A percentile compares a stretch with the other conserved stretches of the same genome.
Conservation (phyloP, 2,329 filamentous ascomycete species). For the Endoconidiophora polonica region DNA sequence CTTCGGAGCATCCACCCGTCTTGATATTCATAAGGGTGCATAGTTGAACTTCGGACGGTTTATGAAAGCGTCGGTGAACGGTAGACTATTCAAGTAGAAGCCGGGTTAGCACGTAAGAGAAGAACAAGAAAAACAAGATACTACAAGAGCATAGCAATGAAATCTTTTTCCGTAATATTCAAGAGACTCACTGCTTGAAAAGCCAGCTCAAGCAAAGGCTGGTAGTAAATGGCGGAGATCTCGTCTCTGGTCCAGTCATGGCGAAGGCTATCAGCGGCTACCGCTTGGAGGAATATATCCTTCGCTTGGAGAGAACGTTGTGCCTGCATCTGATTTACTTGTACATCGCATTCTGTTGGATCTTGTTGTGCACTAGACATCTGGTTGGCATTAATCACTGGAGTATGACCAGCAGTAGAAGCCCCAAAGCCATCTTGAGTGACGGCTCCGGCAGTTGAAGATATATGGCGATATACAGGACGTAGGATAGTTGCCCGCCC, state of each 20-base stretch:
- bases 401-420: not conserved
- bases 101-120: not conserved
- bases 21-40: slow-evolving; percentile 97
- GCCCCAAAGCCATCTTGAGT: not conserved
- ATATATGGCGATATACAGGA: not conserved
- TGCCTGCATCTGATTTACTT: not conserved
- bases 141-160: not conserved
- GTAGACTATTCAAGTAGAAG: slow-evolving; percentile 35
- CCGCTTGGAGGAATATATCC: slow-evolving; percentile 31
- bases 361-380: not conserved
- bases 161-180: not conserved
- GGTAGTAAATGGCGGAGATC: slow-evolving; percentile 66
- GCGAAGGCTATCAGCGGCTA: slow-evolving; percentile 43
- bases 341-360: not conserved
- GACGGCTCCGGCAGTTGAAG: slow-evolving; percentile 1
- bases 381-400: not conserved
- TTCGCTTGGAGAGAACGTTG: not conserved
- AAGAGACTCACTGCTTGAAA: slow-evolving; percentile 47
- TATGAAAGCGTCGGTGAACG: slow-evolving; percentile 72
- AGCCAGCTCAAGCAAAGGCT: slow-evolving; percentile 62
- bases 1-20: slow-evolving; percentile 78
- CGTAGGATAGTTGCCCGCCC: not conserved
- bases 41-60: slow-evolving; percentile 70
- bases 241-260: slow-evolving; percentile 70
- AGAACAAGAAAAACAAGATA: too few species aligned